A percentile compares a stretch with the other conserved stretches of the same genome.
Evolutionary conservation across 192 early-diverging fungal genomes (phyloP).

Genomic region (Glomus cerebriforme): DNA sequence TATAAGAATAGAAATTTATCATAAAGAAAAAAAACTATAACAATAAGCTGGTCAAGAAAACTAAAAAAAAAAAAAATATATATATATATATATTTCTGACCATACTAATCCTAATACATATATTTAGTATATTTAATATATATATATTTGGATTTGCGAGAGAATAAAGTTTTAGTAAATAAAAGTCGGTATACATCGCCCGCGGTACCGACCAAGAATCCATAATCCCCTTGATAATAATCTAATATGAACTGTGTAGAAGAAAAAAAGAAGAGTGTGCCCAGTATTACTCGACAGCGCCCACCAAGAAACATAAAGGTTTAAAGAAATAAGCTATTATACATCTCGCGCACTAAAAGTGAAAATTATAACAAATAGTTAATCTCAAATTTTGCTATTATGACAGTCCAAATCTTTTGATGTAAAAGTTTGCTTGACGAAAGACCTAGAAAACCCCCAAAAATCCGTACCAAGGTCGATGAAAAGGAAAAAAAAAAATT

Average conservation of each 20-base stretch:
- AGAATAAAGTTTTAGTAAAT: neutral
- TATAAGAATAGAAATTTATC: slow-evolving; percentile 30
- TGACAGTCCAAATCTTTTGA: neutral
- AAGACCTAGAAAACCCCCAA: neutral
- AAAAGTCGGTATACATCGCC: neutral
- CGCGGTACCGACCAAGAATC: neutral
- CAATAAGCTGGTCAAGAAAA: slow-evolving; percentile 1
- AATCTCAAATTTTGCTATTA: neutral
- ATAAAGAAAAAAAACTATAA: slow-evolving; percentile 13
- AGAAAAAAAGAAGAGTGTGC: slow-evolving; percentile 1
- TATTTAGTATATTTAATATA: neutral
- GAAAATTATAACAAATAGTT: neutral
- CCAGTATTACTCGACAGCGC: slow-evolving; percentile 1
- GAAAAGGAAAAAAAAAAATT: slow-evolving; percentile 12
- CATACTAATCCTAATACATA: neutral
- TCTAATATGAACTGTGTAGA: slow-evolving; percentile 1
- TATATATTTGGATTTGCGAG: slow-evolving; percentile 5
- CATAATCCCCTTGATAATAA: neutral
- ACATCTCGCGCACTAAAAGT: slow-evolving; percentile 15
- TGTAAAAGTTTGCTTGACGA: neutral
- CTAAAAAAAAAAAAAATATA: no score
- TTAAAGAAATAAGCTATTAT: slow-evolving; percentile 9
- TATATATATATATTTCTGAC: neutral
- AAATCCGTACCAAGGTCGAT: neutral
- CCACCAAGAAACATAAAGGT: slow-evolving; percentile 16